phyloP scores from a whole-genome alignment of 1,284 basidiomycete species.

The Moesziomyces sp. region DNA sequence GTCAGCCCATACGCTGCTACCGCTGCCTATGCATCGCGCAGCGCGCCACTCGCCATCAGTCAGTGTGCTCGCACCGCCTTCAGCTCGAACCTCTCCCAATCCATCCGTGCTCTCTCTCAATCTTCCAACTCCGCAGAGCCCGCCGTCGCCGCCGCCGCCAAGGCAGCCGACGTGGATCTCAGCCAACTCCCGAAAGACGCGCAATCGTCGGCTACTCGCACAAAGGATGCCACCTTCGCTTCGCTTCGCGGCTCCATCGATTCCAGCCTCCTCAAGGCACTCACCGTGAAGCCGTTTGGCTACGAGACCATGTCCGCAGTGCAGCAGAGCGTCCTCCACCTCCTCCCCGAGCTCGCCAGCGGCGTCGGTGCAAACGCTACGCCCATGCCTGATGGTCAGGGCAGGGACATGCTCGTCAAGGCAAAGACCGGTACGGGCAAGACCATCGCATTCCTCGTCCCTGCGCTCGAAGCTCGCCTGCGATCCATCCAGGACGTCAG shows the following conservation, averaged over 20 bases:
- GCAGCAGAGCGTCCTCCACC: constrained; percentile 79
- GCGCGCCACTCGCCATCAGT: background rate
- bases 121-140: constrained; percentile 16
- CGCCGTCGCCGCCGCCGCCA: constrained; percentile 15
- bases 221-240: constrained; percentile 49
- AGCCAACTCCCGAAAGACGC: background rate
- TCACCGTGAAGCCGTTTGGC: constrained; percentile 75
- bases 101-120: constrained; percentile 24
- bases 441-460: constrained; percentile 67
- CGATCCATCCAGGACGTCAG: constrained; percentile 56
- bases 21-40: background rate
- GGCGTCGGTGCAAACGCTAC: constrained; percentile 19
- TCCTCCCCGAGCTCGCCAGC: constrained; percentile 71
- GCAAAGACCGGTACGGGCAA: constrained; percentile 68
- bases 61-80: constrained; percentile 3
- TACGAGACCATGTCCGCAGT: constrained; percentile 84
- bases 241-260: constrained; percentile 49
- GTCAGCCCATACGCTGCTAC: constrained; percentile 1
- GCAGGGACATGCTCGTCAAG: constrained; percentile 67
- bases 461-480: constrained; percentile 65
- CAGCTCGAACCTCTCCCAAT: constrained; percentile 9
- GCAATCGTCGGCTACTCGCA: constrained; percentile 4
- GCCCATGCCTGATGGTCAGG: constrained; percentile 58
- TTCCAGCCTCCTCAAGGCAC: constrained; percentile 56
- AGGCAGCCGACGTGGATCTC: background rate